These are phyloP conservation scores for Psilocybe azurescens DNA, from an alignment of 768 basidiomycete genomes.

Conservation along the genomic window DNA sequence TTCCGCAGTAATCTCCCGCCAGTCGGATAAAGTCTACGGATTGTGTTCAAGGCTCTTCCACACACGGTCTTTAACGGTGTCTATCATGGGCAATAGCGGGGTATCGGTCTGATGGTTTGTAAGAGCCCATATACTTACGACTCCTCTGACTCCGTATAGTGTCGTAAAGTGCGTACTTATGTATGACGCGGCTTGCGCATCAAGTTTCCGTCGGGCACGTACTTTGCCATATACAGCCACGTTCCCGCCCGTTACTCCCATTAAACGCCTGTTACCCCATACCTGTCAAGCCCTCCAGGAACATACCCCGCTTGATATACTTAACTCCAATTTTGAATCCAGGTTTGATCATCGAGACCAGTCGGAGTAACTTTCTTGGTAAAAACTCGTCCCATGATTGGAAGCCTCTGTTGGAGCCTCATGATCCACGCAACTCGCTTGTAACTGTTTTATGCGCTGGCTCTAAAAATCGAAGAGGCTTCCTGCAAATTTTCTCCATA, in stretches of 20 bases:
- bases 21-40: neutral
- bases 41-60: neutral
- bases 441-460: neutral
- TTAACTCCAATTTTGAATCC: neutral
- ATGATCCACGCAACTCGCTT: neutral
- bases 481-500: slow-evolving; percentile 4
- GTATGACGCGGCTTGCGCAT: neutral
- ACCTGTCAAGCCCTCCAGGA: slow-evolving; percentile 9
- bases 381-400: neutral
- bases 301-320: slow-evolving; percentile 7
- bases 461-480: slow-evolving; percentile 1
- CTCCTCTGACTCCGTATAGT: too few relatives aligned
- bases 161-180: too few relatives aligned
- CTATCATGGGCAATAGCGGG: neutral
- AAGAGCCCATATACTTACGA: neutral
- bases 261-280: slow-evolving; percentile 25
- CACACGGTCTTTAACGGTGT: neutral
- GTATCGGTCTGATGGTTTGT: neutral
- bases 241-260: neutral
- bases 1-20: neutral
- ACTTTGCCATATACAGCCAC: slow-evolving; percentile 1
- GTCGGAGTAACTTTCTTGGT: slow-evolving; percentile 14
- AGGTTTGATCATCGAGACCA: neutral
- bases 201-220: neutral
- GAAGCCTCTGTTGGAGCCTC: neutral